These are phyloP conservation scores for Daldinia eschscholtzii DNA, from an alignment of 2,329 filamentous ascomycete species.

Conservation along the genomic window DNA sequence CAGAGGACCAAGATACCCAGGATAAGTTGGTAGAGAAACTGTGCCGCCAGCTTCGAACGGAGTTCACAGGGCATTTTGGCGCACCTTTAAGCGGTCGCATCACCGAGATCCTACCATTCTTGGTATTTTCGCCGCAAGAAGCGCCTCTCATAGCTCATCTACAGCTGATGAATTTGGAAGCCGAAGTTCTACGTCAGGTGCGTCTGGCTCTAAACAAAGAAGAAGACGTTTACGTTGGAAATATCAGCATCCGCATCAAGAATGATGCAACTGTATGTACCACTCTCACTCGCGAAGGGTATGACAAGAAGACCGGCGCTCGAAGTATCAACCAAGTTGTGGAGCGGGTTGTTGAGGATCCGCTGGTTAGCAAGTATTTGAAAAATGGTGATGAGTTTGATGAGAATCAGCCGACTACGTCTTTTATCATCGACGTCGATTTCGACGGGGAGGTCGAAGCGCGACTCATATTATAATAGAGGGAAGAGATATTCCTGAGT, in stretches of 20 bases:
- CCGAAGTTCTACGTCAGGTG: neutral
- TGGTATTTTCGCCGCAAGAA: neutral
- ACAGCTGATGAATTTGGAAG: neutral
- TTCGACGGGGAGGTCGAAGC: conserved; percentile 1
- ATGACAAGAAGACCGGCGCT: conserved; percentile 37
- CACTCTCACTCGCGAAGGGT: conserved; percentile 29
- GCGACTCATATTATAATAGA: neutral
- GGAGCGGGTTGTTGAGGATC: conserved; percentile 22
- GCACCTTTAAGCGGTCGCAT: conserved; percentile 1
- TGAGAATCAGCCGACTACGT: conserved; percentile 24
- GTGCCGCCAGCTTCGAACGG: neutral
- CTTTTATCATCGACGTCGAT: neutral
- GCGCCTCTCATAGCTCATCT: conserved; percentile 1
- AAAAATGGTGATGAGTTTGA: conserved; percentile 30
- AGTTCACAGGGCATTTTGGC: neutral
- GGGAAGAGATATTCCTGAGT: neutral
- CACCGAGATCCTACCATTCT: neutral
- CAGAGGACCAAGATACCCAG: neutral
- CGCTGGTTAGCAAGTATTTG: conserved; percentile 32
- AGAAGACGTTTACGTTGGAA: conserved; percentile 36
- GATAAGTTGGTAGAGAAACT: conserved; percentile 1
- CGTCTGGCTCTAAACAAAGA: conserved; percentile 26
- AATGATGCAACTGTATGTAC: conserved; percentile 38
- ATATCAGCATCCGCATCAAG: conserved; percentile 29
- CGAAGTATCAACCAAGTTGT: conserved; percentile 35